These are phyloP conservation scores for Schoenoplectus tabernaemontani DNA, from an alignment of 202 grass and related monocot genomes.

Conservation along the genomic window DNA sequence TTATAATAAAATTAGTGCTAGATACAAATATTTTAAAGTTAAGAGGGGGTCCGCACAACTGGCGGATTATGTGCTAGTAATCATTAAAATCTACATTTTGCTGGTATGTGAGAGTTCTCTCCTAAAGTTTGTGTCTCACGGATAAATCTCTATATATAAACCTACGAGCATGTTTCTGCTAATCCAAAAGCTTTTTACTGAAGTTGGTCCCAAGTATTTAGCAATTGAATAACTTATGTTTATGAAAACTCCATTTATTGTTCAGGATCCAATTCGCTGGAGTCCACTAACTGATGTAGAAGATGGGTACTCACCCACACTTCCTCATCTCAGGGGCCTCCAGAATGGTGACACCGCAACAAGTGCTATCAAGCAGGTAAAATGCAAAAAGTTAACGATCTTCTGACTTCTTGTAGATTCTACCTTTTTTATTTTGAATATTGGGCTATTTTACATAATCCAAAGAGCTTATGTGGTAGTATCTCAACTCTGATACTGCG, in stretches of 20 bases:
- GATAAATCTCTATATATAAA: background rate
- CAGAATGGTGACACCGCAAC: constrained; percentile 98
- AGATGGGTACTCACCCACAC: constrained; percentile 98
- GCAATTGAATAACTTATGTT: background rate
- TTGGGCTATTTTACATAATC: background rate
- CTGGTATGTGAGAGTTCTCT: background rate
- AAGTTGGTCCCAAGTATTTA: background rate
- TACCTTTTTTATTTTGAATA: constrained; percentile 9
- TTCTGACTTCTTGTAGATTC: background rate
- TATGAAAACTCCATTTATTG: background rate
- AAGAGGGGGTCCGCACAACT: too few relatives aligned
- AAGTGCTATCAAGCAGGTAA: constrained; percentile 98
- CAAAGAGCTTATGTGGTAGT: background rate
- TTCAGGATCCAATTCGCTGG: constrained; percentile 94
- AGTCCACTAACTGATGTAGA: constrained; percentile 87
- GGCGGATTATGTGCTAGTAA: too few relatives aligned
- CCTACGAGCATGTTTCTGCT: background rate
- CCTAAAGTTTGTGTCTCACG: background rate
- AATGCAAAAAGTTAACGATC: background rate
- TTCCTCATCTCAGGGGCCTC: constrained; percentile 98
- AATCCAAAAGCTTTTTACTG: background rate
- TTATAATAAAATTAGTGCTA: too few relatives aligned
- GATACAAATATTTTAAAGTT: too few relatives aligned
- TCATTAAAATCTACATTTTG: background rate
- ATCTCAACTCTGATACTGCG: background rate